Base-by-base conservation (phyloP, 306 rosid genomes). In the Sicyos edulis region DNA sequence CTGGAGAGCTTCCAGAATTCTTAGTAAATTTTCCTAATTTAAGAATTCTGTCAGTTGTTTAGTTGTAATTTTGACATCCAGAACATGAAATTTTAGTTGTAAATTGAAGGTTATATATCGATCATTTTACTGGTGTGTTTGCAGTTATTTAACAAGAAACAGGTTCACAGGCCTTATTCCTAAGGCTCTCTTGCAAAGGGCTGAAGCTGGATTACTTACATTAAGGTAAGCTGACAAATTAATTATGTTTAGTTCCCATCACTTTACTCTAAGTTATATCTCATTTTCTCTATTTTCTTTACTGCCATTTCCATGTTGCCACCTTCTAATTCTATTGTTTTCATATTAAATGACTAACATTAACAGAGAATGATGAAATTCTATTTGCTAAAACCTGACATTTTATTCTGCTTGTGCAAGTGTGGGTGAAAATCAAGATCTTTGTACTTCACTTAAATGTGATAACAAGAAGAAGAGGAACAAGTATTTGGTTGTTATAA, bases 1-100 rank as follows among this genome's bases (percentile, higher is more conserved):
- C 73, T 1, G 86, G 91, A 44, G 16, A 60, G 37, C 5, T 84
- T 1, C 91, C 85, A 0, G 66, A 71, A 4, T 77, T 62, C 69
- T 61, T 86, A 12, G 79, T 81, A 20, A n/a, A 54, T 44, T 54
- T 84, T 9, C 29, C 68, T 2, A 59, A 52, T 4, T 68, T 86
- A 49, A 75, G 62, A 6, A 1, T 59, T 14, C 74, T 87, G 85
- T 87, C 75, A 76, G 86, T 51, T 9, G 20, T 47, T 17, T 22
- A 11, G 29, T 20, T 56, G 7, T 37, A 2, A 32, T 26, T 6
- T 1, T 70, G 19, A 24, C 21, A 21, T 49, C 56, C 20, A 40
- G 13, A 49, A 45, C 42, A 22, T 68, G 3, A 66, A 20, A 19
- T 68, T 47, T n/a, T 13, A 14, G 20, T 29, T 68, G 57, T 26